Conservation (phyloP, 306 rosid species). For the Rosa chinensis region DNA sequence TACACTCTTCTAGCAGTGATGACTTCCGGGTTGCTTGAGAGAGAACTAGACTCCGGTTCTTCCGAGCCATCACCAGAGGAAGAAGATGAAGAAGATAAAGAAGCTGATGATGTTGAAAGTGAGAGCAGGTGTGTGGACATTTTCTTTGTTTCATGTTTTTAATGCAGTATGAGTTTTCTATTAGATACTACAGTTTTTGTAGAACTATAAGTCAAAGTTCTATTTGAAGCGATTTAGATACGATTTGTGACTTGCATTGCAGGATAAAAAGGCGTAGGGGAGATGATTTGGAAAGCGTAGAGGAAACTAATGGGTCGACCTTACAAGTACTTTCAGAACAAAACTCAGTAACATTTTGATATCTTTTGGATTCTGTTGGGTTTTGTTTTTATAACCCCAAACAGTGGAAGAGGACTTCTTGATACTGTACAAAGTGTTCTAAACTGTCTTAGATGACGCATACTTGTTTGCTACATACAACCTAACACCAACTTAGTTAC, state of each 20-base stretch:
- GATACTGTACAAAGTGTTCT: background rate
- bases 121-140: background rate
- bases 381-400: background rate
- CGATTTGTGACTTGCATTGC: background rate
- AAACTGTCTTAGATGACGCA: background rate
- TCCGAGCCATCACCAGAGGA: background rate
- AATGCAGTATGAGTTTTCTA: background rate
- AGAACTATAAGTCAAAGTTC: background rate
- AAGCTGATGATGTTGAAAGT: slow-evolving; percentile 9
- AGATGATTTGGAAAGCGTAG: background rate
- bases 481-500: background rate
- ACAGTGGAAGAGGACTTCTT: background rate
- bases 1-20: slow-evolving; percentile 11
- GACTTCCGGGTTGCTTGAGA: slow-evolving; percentile 15
- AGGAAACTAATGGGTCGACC: background rate
- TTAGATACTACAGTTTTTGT: no score
- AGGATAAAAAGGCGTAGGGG: slow-evolving; percentile 19
- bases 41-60: background rate
- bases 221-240: background rate
- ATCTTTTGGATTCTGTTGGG: background rate
- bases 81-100: background rate
- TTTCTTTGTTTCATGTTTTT: background rate
- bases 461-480: background rate
- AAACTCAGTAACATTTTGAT: background rate
- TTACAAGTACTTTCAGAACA: background rate